Evolutionary conservation across 768 basidiomycete species (phyloP).

Genomic region (Dictyophora rubrovolvata): DNA sequence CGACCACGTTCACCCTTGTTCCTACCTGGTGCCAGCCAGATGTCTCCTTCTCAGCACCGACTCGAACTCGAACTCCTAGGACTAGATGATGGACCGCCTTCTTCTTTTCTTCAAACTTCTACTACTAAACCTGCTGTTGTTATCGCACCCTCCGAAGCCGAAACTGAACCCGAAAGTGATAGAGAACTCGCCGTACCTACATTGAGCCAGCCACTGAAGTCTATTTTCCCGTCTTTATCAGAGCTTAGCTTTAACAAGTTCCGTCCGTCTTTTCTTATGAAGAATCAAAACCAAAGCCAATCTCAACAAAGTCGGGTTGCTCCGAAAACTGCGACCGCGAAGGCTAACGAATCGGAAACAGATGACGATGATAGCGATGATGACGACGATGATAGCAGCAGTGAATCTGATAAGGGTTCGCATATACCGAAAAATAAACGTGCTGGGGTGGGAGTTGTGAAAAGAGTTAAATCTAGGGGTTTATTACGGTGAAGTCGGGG

Average conservation of each 20-base stretch:
- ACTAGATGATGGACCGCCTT: not conserved
- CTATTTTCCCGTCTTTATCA: slow-evolving; percentile 5
- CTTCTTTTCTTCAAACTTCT: not conserved
- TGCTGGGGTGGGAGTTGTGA: not conserved
- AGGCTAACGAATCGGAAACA: not conserved
- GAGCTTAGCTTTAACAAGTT: slow-evolving; percentile 7
- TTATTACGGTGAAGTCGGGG: not conserved
- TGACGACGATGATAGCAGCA: slow-evolving; percentile 2
- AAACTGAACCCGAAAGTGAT: not conserved
- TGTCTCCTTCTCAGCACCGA: not conserved
- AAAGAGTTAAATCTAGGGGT: not conserved
- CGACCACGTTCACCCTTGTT: not conserved
- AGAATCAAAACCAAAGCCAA: not conserved
- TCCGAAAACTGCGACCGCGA: not conserved
- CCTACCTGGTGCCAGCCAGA: slow-evolving; percentile 5
- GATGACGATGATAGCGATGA: not conserved
- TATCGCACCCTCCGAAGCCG: not conserved
- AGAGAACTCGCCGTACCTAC: not conserved
- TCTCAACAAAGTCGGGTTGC: not conserved
- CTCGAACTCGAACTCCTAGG: not conserved
- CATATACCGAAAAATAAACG: slow-evolving; percentile 8
- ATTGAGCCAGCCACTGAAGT: not conserved
- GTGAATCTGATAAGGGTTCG: not conserved
- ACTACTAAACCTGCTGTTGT: not conserved
- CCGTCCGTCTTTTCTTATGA: slow-evolving; percentile 3